A percentile compares a stretch with the other conserved stretches of the same genome.
Evolutionary conservation across 75 land plant species (phyloP).

Genomic region (Larix kaempferi): DNA sequence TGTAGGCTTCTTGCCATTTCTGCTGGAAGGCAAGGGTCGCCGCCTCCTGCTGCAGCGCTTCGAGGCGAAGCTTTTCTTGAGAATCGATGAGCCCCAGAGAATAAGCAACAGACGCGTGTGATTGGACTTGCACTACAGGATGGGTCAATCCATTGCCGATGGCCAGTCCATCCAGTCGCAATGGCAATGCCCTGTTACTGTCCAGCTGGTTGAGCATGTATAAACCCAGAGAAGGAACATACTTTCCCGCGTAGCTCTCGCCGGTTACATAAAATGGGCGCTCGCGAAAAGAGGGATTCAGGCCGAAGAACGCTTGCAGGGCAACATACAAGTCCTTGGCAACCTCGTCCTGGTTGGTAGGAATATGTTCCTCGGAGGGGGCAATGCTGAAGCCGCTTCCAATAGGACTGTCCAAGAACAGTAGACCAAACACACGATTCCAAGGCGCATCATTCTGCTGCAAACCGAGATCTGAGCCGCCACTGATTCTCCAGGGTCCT

Average conservation of each 20-base stretch:
- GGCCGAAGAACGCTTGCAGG: slow-evolving; percentile 30
- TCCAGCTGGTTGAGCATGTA: slow-evolving; percentile 43
- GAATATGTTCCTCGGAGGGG: slow-evolving; percentile 38
- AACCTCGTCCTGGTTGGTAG: slow-evolving; percentile 46
- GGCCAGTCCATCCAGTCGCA: slow-evolving; percentile 59
- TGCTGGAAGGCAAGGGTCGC: slow-evolving; percentile 19
- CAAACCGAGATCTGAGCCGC: slow-evolving; percentile 14
- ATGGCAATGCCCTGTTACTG: slow-evolving; percentile 4
- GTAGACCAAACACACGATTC: slow-evolving; percentile 74
- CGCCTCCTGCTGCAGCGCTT: slow-evolving; percentile 31
- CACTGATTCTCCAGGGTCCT: slow-evolving; percentile 69
- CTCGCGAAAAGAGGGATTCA: slow-evolving; percentile 22
- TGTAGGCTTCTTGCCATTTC: slow-evolving; percentile 49
- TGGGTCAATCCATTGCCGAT: slow-evolving; percentile 86
- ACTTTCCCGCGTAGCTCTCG: slow-evolving; percentile 91
- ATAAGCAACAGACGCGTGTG: slow-evolving; percentile 64
- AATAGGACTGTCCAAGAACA: slow-evolving; percentile 85
- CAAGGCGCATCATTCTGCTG: slow-evolving; percentile 43
- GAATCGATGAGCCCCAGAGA: slow-evolving; percentile 58
- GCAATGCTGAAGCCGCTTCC: slow-evolving; percentile 83
- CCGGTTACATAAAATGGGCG: slow-evolving; percentile 74
- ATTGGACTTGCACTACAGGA: slow-evolving; percentile 17
- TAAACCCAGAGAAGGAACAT: slow-evolving; percentile 69
- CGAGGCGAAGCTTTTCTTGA: slow-evolving; percentile 34
- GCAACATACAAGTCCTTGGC: slow-evolving; percentile 58